Percentiles rank a stretch among this genome's conserved stretches.
Evolutionary conservation across 129 eudicot genomes (phyloP).

Genomic region (Flaveria ramosissima): DNA sequence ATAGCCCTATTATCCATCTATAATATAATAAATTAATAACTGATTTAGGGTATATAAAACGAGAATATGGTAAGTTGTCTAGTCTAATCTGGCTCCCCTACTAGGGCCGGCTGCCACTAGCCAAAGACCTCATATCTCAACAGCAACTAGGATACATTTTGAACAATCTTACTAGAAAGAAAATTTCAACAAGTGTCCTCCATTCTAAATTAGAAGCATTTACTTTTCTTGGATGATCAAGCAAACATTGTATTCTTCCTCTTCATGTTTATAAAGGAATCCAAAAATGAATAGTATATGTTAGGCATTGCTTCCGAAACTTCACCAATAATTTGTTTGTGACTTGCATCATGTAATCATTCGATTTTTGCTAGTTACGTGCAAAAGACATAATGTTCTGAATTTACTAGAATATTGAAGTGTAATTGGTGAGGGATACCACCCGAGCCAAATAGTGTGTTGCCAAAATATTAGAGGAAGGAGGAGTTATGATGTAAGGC

Average conservation of each 20-base stretch:
- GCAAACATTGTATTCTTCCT: neutral
- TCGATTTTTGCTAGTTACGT: neutral
- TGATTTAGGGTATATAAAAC: too few species aligned
- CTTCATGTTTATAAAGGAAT: neutral
- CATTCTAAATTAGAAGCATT: neutral
- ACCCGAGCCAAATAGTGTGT: neutral
- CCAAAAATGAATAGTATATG: neutral
- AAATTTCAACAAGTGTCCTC: neutral
- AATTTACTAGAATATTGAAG: neutral
- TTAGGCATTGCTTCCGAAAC: neutral
- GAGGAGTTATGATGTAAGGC: constrained; percentile 4
- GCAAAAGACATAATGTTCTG: neutral
- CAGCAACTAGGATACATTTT: neutral
- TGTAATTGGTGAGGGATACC: neutral
- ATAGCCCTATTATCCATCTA: too few species aligned
- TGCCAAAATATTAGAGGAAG: constrained; percentile 4
- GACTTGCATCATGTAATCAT: neutral
- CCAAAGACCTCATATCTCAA: too few species aligned
- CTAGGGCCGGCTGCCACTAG: too few species aligned
- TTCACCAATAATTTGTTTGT: neutral
- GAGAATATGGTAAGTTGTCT: too few species aligned
- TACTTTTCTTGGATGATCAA: neutral
- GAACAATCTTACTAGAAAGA: constrained; percentile 1
- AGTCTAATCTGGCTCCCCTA: too few species aligned
- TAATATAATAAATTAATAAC: too few species aligned